Evolutionary conservation across 1,284 basidiomycete species (phyloP).

Genomic region (Tilletia caries): DNA sequence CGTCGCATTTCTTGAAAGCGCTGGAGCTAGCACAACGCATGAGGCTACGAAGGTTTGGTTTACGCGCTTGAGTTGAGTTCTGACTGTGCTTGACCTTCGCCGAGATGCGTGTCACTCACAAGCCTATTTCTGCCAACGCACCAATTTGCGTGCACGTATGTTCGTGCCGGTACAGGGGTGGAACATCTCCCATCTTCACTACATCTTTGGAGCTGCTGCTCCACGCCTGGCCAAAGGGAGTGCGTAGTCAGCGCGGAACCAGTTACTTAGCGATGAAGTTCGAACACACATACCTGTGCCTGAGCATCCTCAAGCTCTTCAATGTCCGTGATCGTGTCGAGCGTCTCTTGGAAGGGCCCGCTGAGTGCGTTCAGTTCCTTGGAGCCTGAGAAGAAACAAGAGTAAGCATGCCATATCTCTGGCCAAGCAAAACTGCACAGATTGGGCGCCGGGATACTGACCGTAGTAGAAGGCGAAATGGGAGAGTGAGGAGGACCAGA

Average conservation of each 20-base stretch:
- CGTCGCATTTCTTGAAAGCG: not conserved
- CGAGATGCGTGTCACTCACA: not conserved
- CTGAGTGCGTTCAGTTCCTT: not conserved
- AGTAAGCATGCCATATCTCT: not conserved
- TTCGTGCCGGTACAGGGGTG: not conserved
- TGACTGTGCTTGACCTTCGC: not conserved
- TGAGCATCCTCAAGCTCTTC: too few relatives aligned
- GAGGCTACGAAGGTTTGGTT: not conserved
- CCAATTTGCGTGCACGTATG: not conserved
- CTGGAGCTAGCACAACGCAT: not conserved
- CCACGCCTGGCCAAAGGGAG: too few relatives aligned
- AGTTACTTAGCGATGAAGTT: too few relatives aligned
- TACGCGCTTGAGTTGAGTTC: not conserved
- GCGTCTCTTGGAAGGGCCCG: not conserved
- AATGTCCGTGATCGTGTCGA: not conserved
- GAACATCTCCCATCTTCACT: too few relatives aligned
- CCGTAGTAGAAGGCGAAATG: not conserved
- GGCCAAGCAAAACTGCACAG: too few relatives aligned
- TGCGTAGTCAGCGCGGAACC: too few relatives aligned
- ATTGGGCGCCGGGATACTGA: too few relatives aligned
- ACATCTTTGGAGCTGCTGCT: too few relatives aligned
- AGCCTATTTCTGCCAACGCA: not conserved
- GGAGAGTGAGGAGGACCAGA: not conserved
- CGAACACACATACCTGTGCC: too few relatives aligned
- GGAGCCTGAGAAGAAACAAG: not conserved